Evolutionary conservation across 73 alveolate species (phyloP).

Genomic region (Stentor coeruleus): DNA sequence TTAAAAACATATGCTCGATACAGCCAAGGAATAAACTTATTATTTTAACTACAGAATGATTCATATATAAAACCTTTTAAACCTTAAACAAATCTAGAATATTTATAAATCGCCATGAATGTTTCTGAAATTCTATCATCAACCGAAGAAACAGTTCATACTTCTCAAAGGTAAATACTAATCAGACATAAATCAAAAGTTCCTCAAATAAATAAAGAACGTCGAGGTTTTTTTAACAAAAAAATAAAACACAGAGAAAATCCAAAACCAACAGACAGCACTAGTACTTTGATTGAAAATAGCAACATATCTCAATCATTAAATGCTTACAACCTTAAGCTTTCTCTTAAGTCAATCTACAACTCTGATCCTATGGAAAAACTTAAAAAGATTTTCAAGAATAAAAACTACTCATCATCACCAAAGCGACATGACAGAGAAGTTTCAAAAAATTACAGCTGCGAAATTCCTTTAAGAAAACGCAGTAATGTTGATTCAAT

Average conservation of each 20-base stretch:
- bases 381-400: background rate
- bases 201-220: too few relatives aligned
- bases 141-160: too few relatives aligned
- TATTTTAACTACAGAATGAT: constrained; percentile 78
- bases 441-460: background rate
- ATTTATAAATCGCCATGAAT: too few relatives aligned
- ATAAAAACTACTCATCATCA: background rate
- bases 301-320: background rate
- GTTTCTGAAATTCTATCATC: too few relatives aligned
- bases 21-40: constrained; percentile 44
- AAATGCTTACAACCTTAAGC: background rate
- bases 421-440: background rate
- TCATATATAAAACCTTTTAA: constrained; percentile 58
- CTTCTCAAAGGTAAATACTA: too few relatives aligned
- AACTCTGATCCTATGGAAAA: background rate
- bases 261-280: background rate
- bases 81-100: background rate
- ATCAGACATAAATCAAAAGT: too few relatives aligned
- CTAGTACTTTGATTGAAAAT: background rate
- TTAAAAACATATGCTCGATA: constrained; percentile 57
- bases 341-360: background rate
- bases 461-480: background rate
- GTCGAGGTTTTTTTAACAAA: too few relatives aligned
- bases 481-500: background rate
- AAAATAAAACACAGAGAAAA: background rate